These are phyloP conservation scores for Curvularia eragrostidis DNA, from an alignment of 2,329 filamentous ascomycete species.

Conservation along the genomic window DNA sequence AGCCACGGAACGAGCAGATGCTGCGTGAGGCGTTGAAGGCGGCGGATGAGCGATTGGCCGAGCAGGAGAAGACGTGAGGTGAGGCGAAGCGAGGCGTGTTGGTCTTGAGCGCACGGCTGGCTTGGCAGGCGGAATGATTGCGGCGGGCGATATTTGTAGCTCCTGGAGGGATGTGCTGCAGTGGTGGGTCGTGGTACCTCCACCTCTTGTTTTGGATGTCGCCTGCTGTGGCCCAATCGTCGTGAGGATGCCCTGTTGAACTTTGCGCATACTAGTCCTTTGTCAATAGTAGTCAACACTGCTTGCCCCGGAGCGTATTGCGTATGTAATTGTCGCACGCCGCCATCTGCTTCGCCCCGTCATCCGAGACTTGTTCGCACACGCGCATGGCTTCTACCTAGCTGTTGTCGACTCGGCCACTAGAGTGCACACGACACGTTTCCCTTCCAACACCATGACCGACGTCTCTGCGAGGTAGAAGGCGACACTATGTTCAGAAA, in stretches of 20 bases:
- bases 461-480: slow-evolving; percentile 35
- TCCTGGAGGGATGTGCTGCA: no score
- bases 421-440: background rate
- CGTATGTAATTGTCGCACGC: background rate
- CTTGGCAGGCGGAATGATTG: background rate
- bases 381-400: background rate
- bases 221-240: background rate
- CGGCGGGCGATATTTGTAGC: no score
- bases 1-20: slow-evolving; percentile 60
- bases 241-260: no score
- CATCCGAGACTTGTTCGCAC: background rate
- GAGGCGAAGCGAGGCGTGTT: no score
- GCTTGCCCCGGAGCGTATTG: background rate
- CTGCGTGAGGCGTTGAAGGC: slow-evolving; percentile 53
- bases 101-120: background rate
- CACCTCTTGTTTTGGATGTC: background rate
- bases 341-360: background rate
- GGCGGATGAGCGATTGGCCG: slow-evolving; percentile 37
- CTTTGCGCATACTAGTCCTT: background rate
- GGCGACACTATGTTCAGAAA: slow-evolving; percentile 47
- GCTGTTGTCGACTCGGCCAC: background rate
- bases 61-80: slow-evolving; percentile 17
- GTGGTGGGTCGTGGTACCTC: background rate
- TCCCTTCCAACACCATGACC: slow-evolving; percentile 31
- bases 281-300: background rate